These are phyloP conservation scores for Ailanthus altissimus DNA, from an alignment of 345 rosid species.

Conservation along the genomic window DNA sequence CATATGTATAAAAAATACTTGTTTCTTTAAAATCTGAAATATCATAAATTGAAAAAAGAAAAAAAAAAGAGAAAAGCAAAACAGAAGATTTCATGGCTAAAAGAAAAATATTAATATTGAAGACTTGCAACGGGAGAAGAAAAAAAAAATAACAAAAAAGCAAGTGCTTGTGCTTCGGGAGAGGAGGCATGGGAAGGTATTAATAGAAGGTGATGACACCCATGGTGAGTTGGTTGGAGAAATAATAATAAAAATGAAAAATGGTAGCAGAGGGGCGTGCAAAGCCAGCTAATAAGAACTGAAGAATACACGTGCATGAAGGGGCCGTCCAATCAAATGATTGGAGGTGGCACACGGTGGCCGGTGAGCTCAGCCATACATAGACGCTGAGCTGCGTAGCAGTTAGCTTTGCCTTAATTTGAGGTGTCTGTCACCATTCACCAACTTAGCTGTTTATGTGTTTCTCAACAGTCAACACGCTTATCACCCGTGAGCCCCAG, in stretches of 20 bases:
- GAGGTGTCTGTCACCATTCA: constrained; percentile 10
- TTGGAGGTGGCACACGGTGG: too few relatives aligned
- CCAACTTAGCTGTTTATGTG: neutral
- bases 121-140: neutral
- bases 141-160: neutral
- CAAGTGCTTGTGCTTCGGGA: constrained; percentile 30
- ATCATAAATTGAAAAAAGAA: too few relatives aligned
- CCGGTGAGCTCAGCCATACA: neutral
- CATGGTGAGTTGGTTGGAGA: constrained; percentile 17
- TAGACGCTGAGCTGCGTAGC: too few relatives aligned
- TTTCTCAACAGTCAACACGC: neutral
- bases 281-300: constrained; percentile 40
- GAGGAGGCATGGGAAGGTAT: constrained; percentile 54
- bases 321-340: neutral
- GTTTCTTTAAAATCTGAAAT: too few relatives aligned
- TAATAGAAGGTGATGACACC: constrained; percentile 24
- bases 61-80: too few relatives aligned
- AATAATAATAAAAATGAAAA: neutral
- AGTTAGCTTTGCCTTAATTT: too few relatives aligned
- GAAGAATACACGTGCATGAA: constrained; percentile 27
- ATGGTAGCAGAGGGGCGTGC: neutral
- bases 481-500: neutral
- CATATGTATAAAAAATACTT: too few relatives aligned
- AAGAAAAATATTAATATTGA: too few relatives aligned
- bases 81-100: too few relatives aligned